Percentiles rank a stretch among this genome's conserved stretches.
Evolutionary conservation across 768 basidiomycete genomes (phyloP).

Genomic region (Mycena kentingensis): DNA sequence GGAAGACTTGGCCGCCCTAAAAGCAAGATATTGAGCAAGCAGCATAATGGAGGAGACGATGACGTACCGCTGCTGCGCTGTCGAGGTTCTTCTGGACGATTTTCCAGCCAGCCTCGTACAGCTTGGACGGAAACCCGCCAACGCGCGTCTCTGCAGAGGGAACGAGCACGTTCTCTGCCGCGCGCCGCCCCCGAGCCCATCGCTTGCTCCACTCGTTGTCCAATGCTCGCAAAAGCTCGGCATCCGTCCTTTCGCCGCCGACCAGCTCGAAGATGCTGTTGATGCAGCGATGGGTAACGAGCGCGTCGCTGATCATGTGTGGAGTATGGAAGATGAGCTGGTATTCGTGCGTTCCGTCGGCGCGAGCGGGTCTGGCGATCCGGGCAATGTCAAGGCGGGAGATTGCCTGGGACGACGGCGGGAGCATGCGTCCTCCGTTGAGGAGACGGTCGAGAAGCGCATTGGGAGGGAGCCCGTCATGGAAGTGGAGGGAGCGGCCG

Average conservation of each 20-base stretch:
- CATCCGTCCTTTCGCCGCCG: background rate
- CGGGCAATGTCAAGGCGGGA: background rate
- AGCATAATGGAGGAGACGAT: background rate
- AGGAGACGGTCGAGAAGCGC: background rate
- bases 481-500: background rate
- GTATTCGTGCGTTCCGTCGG: constrained; percentile 1
- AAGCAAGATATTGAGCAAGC: background rate
- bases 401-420: background rate
- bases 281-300: background rate
- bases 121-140: background rate
- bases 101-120: background rate
- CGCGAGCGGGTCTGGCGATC: background rate
- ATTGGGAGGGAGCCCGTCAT: background rate
- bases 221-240: background rate
- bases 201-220: constrained; percentile 7
- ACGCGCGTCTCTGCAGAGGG: constrained; percentile 3
- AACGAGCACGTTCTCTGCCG: background rate
- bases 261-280: constrained; percentile 6
- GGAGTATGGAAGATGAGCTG: background rate
- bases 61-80: background rate
- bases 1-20: constrained; percentile 54
- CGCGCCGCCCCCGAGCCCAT: background rate
- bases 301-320: constrained; percentile 4
- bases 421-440: background rate
- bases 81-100: constrained; percentile 3